Evolutionary conservation across 1,139 yeast species (phyloP).

Genomic region (Pichia sp.): DNA sequence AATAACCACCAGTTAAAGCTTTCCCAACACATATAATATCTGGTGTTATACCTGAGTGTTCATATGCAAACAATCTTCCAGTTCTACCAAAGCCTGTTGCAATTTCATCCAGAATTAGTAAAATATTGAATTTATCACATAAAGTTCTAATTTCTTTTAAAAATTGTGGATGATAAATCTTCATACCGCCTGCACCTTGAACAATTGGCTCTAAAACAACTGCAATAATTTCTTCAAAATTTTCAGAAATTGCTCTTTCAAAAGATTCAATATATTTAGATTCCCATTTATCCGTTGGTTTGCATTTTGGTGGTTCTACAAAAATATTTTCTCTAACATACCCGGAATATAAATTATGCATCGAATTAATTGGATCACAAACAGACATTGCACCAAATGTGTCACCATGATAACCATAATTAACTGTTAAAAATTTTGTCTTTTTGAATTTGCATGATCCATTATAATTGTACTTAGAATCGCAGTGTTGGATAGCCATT

Average conservation of each 20-base stretch:
- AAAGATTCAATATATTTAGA: constrained; percentile 8
- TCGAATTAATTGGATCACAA: constrained; percentile 31
- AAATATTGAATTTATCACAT: constrained; percentile 48
- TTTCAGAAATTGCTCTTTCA: constrained; percentile 5
- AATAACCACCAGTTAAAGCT: constrained; percentile 35
- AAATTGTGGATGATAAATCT: constrained; percentile 14
- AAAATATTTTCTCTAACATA: constrained; percentile 29
- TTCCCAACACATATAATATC: constrained; percentile 38
- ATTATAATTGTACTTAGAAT: constrained; percentile 30
- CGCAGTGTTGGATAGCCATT: constrained; percentile 48
- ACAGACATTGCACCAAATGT: constrained; percentile 50
- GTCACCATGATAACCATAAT: constrained; percentile 52
- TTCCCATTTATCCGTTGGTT: constrained; percentile 16
- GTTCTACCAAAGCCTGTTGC: constrained; percentile 58
- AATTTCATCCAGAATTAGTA: constrained; percentile 51
- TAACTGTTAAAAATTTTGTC: constrained; percentile 44
- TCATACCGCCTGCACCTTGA: constrained; percentile 28
- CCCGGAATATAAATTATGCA: constrained; percentile 29
- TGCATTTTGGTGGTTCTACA: constrained; percentile 26
- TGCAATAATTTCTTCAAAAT: constrained; percentile 20
- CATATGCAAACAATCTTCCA: constrained; percentile 48
- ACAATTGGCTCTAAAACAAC: constrained; percentile 23
- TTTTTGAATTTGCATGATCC: constrained; percentile 26
- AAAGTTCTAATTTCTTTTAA: constrained; percentile 32
- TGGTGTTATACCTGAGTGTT: constrained; percentile 32